phyloP scores from a whole-genome alignment of 768 basidiomycete species.

The Collybiopsis confluens region DNA sequence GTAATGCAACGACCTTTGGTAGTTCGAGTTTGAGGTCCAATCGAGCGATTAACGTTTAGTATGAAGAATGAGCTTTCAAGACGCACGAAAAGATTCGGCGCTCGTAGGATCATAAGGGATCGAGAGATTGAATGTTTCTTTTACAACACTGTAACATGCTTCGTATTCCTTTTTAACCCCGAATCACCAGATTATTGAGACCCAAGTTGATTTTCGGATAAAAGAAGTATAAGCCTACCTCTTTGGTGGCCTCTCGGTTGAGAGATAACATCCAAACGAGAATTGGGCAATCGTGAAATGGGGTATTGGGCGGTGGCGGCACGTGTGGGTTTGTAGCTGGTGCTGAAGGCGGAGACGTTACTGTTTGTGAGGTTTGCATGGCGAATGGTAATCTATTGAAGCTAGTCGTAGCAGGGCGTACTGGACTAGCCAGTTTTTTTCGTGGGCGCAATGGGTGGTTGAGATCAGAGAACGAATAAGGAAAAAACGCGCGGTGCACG shows the following conservation, averaged over 20 bases:
- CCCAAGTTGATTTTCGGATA: background rate
- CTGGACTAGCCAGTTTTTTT: too few relatives aligned
- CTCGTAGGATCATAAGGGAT: constrained; percentile 52
- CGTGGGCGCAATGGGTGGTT: too few relatives aligned
- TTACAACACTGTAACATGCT: constrained; percentile 55
- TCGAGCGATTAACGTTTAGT: too few relatives aligned
- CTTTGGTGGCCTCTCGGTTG: constrained; percentile 66
- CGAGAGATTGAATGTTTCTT: constrained; percentile 54
- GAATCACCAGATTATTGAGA: too few relatives aligned
- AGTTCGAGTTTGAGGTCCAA: too few relatives aligned
- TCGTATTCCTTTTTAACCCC: constrained; percentile 83
- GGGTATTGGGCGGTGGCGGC: background rate
- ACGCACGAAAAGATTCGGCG: constrained; percentile 67
- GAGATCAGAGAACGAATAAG: too few relatives aligned
- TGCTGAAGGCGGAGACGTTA: background rate
- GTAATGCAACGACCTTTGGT: constrained; percentile 66
- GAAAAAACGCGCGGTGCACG: too few relatives aligned
- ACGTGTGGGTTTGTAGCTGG: background rate
- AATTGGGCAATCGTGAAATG: constrained; percentile 51
- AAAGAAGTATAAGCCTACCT: constrained; percentile 37
- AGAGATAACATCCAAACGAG: constrained; percentile 79
- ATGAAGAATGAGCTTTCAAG: too few relatives aligned
- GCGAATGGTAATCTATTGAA: too few relatives aligned
- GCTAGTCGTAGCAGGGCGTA: too few relatives aligned
- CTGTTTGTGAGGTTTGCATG: too few relatives aligned